phyloP scores from a whole-genome alignment of 177 flowering plant species.

The Vitis hybrid region DNA sequence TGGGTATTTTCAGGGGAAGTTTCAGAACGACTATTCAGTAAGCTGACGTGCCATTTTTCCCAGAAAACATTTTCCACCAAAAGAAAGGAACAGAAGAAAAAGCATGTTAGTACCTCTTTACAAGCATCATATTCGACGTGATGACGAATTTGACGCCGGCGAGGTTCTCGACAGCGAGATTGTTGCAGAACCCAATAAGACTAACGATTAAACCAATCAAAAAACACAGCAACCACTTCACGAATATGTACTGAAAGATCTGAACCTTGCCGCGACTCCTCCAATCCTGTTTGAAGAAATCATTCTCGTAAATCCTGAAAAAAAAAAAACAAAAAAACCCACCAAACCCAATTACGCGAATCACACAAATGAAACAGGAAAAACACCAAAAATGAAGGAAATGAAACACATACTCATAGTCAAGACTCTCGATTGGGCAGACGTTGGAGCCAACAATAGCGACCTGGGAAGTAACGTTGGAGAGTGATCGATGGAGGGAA shows the following conservation, averaged over 20 bases:
- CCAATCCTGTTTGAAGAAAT: slow-evolving; percentile 90
- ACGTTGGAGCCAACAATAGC: slow-evolving; percentile 76
- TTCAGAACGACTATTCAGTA: too few relatives aligned
- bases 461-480: slow-evolving; percentile 69
- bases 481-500: slow-evolving; percentile 18
- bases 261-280: slow-evolving; percentile 46
- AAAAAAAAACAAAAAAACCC: slow-evolving; percentile 5
- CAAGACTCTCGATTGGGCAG: slow-evolving; percentile 88
- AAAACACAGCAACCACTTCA: slow-evolving; percentile 85
- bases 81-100: not conserved
- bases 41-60: too few relatives aligned
- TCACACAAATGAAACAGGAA: not conserved
- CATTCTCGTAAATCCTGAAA: slow-evolving; percentile 75
- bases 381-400: not conserved
- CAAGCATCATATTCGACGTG: slow-evolving; percentile 77
- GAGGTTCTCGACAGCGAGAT: slow-evolving; percentile 83
- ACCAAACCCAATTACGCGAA: not conserved
- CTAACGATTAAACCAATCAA: slow-evolving; percentile 58
- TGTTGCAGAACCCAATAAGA: slow-evolving; percentile 60
- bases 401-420: slow-evolving; percentile 57
- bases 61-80: not conserved
- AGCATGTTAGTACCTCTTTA: slow-evolving; percentile 28
- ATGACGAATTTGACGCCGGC: slow-evolving; percentile 83
- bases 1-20: too few relatives aligned
- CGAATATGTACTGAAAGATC: slow-evolving; percentile 61